These are phyloP conservation scores for Phytophthora hibernalis DNA, from an alignment of 352 stramenopile genomes.

Conservation along the genomic window DNA sequence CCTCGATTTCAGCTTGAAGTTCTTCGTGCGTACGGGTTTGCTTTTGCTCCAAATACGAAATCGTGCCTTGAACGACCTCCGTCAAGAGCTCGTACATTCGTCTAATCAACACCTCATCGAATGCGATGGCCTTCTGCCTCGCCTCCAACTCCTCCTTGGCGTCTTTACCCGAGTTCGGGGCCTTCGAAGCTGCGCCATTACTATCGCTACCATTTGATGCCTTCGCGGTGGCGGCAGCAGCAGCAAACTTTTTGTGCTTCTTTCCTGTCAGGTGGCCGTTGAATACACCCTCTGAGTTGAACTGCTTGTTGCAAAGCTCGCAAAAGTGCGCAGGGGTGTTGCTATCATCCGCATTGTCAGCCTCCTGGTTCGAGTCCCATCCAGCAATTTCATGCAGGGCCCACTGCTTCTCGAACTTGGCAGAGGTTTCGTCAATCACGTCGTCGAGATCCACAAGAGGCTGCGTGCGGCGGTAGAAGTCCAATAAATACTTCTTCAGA, in stretches of 20 bases:
- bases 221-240: conserved; percentile 38
- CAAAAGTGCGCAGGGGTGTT: conserved; percentile 55
- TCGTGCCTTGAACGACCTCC: conserved; percentile 85
- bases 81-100: conserved; percentile 81
- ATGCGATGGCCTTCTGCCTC: conserved; percentile 63
- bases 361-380: conserved; percentile 47
- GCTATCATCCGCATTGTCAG: conserved; percentile 7
- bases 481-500: conserved; percentile 83
- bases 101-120: conserved; percentile 77
- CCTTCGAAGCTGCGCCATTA: conserved; percentile 14
- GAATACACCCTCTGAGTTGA: conserved; percentile 76
- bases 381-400: conserved; percentile 60
- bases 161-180: conserved; percentile 4
- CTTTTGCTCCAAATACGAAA: conserved; percentile 89
- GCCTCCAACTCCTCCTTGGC: conserved; percentile 22
- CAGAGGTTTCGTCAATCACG: conserved; percentile 79
- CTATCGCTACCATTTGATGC: conserved; percentile 5
- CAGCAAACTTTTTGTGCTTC: conserved; percentile 77
- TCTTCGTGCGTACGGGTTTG: conserved; percentile 90
- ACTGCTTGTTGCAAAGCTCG: conserved; percentile 73
- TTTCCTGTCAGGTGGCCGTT: conserved; percentile 80
- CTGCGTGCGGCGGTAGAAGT: conserved; percentile 90
- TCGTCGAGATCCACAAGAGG: conserved; percentile 89
- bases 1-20: conserved; percentile 83
- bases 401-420: conserved; percentile 89